Evolutionary conservation across 176 grass and related monocot species (phyloP).

Genomic region (Triticum dicoccoides): DNA sequence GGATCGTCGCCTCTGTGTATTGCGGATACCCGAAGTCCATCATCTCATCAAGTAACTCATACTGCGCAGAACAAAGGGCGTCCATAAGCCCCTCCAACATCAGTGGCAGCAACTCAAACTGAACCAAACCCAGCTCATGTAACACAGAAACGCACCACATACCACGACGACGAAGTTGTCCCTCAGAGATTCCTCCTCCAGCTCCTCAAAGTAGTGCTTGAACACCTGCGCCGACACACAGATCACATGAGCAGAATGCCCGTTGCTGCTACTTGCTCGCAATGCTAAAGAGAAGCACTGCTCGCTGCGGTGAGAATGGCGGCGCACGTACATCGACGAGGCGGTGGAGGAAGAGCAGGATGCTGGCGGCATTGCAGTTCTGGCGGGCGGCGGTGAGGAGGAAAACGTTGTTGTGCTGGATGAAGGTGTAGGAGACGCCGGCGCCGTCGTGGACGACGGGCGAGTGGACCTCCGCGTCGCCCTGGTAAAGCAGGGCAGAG

Average conservation of each 20-base stretch:
- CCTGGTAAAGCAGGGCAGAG: neutral
- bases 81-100: neutral
- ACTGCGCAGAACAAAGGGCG: slow-evolving; percentile 36
- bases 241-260: neutral
- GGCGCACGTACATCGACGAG: slow-evolving; percentile 36
- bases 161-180: slow-evolving; percentile 89
- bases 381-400: slow-evolving; percentile 55
- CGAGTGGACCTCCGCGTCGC: slow-evolving; percentile 60
- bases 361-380: slow-evolving; percentile 72
- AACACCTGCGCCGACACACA: slow-evolving; percentile 43
- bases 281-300: neutral
- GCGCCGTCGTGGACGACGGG: slow-evolving; percentile 59
- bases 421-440: slow-evolving; percentile 75
- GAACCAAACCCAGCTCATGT: neutral
- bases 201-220: slow-evolving; percentile 79
- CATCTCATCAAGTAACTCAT: slow-evolving; percentile 83
- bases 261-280: neutral
- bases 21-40: slow-evolving; percentile 84
- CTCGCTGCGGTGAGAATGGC: neutral
- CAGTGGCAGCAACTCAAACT: neutral
- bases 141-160: slow-evolving; percentile 18
- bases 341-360: slow-evolving; percentile 72
- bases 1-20: slow-evolving; percentile 69
- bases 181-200: slow-evolving; percentile 81
- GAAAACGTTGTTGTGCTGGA: slow-evolving; percentile 84